Evolutionary conservation across 805 yeast species (phyloP), one percentile per base, ranked within the genome.

Genomic region (Candida parachauliodes): DNA sequence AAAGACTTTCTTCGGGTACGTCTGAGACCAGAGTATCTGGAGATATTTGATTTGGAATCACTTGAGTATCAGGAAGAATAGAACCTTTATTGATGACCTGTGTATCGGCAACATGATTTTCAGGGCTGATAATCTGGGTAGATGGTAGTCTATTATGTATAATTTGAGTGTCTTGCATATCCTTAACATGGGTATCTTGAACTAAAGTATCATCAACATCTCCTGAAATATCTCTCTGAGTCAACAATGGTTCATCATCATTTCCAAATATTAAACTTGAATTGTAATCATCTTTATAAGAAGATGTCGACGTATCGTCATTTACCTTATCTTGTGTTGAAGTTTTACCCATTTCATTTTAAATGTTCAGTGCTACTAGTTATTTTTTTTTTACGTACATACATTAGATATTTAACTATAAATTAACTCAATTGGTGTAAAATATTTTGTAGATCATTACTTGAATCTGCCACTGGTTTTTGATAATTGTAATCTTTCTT

Each of bases 211-310:
- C n/a, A n/a, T n/a, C n/a, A n/a, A n/a, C n/a, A n/a, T n/a, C n/a
- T n/a, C n/a, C n/a, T n/a, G n/a, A n/a, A n/a, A n/a, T n/a, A n/a
- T n/a, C n/a, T n/a, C n/a, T n/a, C n/a, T n/a, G n/a, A n/a, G n/a
- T n/a, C n/a, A n/a, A n/a, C n/a, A n/a, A n/a, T n/a, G n/a, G n/a
- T 22, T 32, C 34, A 10, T 3, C 19, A 12, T 49, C 56, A 32
- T 43, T 49, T 14, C 60, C 66, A 46, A 61, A 61, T 8, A 60
- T 57, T 28, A 62, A 51, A 39, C 66, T 60, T 38, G 54, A 55
- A 36, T 55, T 52, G 29, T 19, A 24, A 8, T 37, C 42, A 14
- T 25, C 18, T 12, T 12, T n/a, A 6, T 11, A 33, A 10, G 28
- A 18, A 18, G 16, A 4, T 8, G 18, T 7, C 4, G 24, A 17